Base-by-base conservation (phyloP, 192 early-diverging fungal species). In the Coemansia sp. region DNA sequence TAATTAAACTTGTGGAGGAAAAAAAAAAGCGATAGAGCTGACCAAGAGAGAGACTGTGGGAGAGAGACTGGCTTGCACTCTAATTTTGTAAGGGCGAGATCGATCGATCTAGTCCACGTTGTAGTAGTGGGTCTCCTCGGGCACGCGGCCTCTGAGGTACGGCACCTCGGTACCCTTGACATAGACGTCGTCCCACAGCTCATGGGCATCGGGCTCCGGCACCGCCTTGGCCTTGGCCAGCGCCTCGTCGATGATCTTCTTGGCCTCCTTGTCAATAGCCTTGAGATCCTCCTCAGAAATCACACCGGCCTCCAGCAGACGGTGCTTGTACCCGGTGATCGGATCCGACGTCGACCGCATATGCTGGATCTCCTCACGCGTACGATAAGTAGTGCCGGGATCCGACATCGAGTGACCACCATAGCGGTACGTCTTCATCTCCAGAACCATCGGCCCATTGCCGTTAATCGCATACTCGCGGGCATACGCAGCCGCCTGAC, bases 331-430 rank as follows among this genome's bases (percentile, higher is more conserved):
- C 19, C 93, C 92, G 67, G 87, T 95, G 82, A 98, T 96, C 55
- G 92, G 90, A 76, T 97, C 94, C 69, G 87, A 88, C 67, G 89
- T 92, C 53, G 90, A 90, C 29, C 95, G 88, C 95, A 98, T 98
- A 77, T 98, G 87, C 82, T 96, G 92, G 64, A 97, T 93, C 85
- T 98, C 94, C 84, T 98, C 96, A 80, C 96, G 92, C 60, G 94
- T 95, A 67, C 96, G 90, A 90, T 98, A 98, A 39, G 93, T 97
- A 78, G 95, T 98, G 67, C 96, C 96, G 23, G 95, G 96, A 82
- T 98, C 95, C 60, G 95, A 98, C 96, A 98, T 98, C 67, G 96
- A 98, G 93, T 98, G 96, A 57, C 96, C 96, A 80, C 95, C 96
- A 83, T 98, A 98, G 56, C 95, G 93, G 84, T 98, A 98, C 24